Percentiles rank a stretch among this genome's conserved stretches.
phyloP scores from a whole-genome alignment of 2,329 filamentous ascomycete species.

The Aphanocladium album region DNA sequence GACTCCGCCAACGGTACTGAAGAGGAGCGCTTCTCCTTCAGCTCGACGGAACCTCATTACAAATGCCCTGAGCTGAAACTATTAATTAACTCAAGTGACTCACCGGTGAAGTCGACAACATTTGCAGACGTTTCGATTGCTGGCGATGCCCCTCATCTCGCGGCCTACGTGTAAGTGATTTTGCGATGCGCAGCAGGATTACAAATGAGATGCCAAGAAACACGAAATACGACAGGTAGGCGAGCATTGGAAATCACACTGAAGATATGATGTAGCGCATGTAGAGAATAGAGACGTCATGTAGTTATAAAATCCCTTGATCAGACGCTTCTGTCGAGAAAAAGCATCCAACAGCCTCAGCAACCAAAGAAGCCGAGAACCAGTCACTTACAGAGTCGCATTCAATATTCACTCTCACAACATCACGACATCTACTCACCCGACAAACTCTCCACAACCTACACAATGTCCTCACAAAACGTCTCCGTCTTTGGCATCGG shows the following conservation, averaged over 20 bases:
- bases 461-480: conserved; percentile 4
- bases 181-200: background rate
- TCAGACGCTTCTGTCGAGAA: background rate
- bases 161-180: background rate
- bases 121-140: background rate
- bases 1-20: background rate
- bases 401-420: background rate
- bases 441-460: too few species aligned
- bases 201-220: background rate
- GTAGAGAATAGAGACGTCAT: too few species aligned
- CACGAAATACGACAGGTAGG: background rate
- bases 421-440: background rate
- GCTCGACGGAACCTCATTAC: background rate
- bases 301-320: background rate
- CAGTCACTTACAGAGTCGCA: background rate
- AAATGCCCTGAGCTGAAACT: background rate
- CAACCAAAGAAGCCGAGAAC: background rate
- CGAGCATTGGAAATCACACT: background rate
- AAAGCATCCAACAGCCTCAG: background rate
- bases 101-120: background rate
- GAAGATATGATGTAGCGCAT: background rate
- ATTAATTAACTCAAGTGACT: background rate
- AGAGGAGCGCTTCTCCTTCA: background rate
- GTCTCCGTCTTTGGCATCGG: conserved; percentile 22
- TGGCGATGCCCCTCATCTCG: too few species aligned